Evolutionary conservation across 371 early-diverging fungal genomes (phyloP).

Genomic region (Actinomortierella wolfii): DNA sequence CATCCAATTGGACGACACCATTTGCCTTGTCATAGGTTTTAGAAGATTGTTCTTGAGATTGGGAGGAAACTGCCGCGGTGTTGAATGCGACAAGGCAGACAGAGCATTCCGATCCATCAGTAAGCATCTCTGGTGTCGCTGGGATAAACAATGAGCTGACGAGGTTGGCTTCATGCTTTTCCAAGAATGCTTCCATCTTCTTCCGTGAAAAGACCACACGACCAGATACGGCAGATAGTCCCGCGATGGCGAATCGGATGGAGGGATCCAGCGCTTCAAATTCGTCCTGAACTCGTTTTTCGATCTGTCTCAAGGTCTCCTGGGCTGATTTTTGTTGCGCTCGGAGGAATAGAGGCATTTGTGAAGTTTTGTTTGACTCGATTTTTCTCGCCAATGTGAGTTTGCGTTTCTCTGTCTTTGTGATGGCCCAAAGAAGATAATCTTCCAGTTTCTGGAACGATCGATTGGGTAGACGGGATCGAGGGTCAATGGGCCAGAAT

Average conservation of each 20-base stretch:
- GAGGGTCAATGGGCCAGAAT: constrained; percentile 38
- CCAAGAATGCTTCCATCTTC: constrained; percentile 20
- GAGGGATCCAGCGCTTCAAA: constrained; percentile 10
- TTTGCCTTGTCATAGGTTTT: too few relatives aligned
- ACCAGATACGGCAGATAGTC: constrained; percentile 18
- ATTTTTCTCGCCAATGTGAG: neutral
- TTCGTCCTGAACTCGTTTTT: too few relatives aligned
- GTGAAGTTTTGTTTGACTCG: neutral
- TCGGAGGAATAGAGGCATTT: neutral
- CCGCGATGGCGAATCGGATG: constrained; percentile 11
- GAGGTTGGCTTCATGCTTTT: constrained; percentile 13
- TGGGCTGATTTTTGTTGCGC: neutral
- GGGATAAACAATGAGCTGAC: constrained; percentile 15
- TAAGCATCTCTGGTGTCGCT: constrained; percentile 26
- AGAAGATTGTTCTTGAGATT: too few relatives aligned
- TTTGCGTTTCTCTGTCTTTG: constrained; percentile 22
- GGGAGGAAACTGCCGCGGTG: too few relatives aligned
- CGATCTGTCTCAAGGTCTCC: constrained; percentile 16
- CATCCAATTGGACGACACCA: too few relatives aligned
- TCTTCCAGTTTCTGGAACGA: constrained; percentile 13
- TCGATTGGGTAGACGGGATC: constrained; percentile 16
- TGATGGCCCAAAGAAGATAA: constrained; percentile 33
- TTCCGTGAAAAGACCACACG: constrained; percentile 24
- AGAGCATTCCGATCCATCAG: constrained; percentile 19
- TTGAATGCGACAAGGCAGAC: constrained; percentile 15